These are phyloP conservation scores for Papilionanthe hybrid DNA, from an alignment of 116 monocot species.

Conservation along the genomic window DNA sequence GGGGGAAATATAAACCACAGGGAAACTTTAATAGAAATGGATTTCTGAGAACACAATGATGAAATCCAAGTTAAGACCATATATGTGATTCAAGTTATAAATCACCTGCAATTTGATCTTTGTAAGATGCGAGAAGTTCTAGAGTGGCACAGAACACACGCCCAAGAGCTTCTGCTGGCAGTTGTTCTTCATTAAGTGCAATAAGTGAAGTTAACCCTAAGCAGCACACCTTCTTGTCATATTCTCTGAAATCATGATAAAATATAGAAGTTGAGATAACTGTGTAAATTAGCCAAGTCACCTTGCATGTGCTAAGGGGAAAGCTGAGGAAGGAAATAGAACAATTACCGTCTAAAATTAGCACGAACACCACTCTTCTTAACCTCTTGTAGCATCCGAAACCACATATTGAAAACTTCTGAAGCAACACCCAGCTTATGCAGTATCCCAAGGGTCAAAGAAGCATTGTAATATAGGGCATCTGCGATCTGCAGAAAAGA, in stretches of 20 bases:
- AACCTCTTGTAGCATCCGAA: constrained; percentile 86
- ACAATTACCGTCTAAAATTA: constrained; percentile 70
- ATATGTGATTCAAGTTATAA: constrained; percentile 4
- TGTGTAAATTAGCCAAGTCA: not conserved
- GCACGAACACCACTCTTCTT: constrained; percentile 70
- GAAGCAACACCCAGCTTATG: constrained; percentile 77
- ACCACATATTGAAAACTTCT: constrained; percentile 86
- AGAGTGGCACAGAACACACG: constrained; percentile 76
- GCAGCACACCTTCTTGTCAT: constrained; percentile 95
- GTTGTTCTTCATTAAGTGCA: constrained; percentile 54
- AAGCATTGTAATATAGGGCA: constrained; percentile 84
- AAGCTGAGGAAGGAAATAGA: not conserved
- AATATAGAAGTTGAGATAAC: not conserved
- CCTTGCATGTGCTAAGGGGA: not conserved
- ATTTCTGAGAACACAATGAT: not conserved
- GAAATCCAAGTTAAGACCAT: not conserved
- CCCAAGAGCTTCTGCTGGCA: constrained; percentile 69
- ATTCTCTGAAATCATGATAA: constrained; percentile 52
- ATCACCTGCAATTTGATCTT: constrained; percentile 92
- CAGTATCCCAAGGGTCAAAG: constrained; percentile 60
- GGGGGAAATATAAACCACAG: not conserved
- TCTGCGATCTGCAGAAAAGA: constrained; percentile 59
- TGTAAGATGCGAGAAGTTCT: constrained; percentile 79
- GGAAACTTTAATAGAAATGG: not conserved
- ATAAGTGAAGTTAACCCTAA: constrained; percentile 92